Evolutionary conservation across 371 early-diverging fungal species (phyloP), one percentile per base, ranked within the genome.

Genomic region (Mucor velutinosus): DNA sequence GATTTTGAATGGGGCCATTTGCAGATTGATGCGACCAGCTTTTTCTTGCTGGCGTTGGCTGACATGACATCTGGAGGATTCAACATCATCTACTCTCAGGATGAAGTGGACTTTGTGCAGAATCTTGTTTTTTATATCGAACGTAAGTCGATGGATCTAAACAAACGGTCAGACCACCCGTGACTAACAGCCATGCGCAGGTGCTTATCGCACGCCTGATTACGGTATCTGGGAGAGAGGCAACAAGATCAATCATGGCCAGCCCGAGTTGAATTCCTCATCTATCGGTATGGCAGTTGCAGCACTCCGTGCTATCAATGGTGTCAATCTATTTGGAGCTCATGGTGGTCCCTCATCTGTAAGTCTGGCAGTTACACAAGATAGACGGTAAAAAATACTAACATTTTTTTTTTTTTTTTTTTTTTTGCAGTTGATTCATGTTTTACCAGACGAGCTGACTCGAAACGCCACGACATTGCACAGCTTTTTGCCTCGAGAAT

Each of bases 151-250:
- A n/a, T 1, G 35, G 41, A 14, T 30, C 17, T 60, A 11, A 41
- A 30, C 30, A 2, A 1, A 37, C 14, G 14, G 3, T 19, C 14
- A 8, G 7, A 7, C 8, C 37, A 33, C 25, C 1, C n/a, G 29
- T 32, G 23, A 29, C 7, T 19, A 27, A n/a, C 56, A 56, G 6
- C 4, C 37, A 35, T 23, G 23, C 23, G 56, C 41, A 83, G 83
- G 81, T 37, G 84, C 86, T 35, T 84, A 88, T 74, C 84, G 92
- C 58, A 95, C 94, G 0, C 95, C 95, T 4, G 96, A 96, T 65
- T 95, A 91, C 75, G 95, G 95, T 55, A 91, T 93, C 60, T 94
- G 96, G 96, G 96, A 96, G 72, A 83, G 96, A 45, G 96, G 96
- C 58, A 91, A 94, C 79, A 96, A 96, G 76, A 86, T 88, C 58